Evolutionary conservation across 768 basidiomycete species (phyloP), one percentile per base, ranked within the genome.

Genomic region (Pholiota microspora): DNA sequence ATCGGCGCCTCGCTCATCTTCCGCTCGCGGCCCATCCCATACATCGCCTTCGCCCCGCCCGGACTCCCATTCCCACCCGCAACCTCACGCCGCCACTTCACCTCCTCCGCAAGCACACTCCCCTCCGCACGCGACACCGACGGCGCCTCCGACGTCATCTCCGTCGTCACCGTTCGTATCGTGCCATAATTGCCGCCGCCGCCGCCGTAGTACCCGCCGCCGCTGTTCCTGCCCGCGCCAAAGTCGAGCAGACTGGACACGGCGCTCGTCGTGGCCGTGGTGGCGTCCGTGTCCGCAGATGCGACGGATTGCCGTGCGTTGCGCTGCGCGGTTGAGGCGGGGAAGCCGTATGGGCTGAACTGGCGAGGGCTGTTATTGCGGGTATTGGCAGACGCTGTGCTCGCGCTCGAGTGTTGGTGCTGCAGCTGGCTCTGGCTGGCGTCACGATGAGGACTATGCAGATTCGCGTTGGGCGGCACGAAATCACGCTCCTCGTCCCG

Each of bases 141-240:
- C 4, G 86, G 85, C 12, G 75, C 71, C 62, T 89, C 90, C 35
- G 87, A 89, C 16, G 90, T 93, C 56, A 86, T 77, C 59, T 92
- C 90, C 27, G 92, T 93, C 28, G 85, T 90, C 56, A 86, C 75
- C n/a, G 91, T 92, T 62, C 88, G 78, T 57, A 92, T 83, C 9
- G 91, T 93, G 36, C 84, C 88, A 68, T 83, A 92, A 65, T 82
- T 86, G 64, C 81, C 85, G 58, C 75, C 73, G 25, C 57, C 55
- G 23, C 50, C 35, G 32, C 40, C 38, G n/a, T 45, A 45, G 7
- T 45, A 27, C 10, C 49, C 50, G 13, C 50, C 36, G 13, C 50
- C 21, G 23, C 52, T 31, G 16, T n/a, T n/a, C 35, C 34, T 25
- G 21, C 25, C 47, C 7, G 59, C 61, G 53, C 71, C 72, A 49